Evolutionary conservation across 495 filamentous ascomycete species (phyloP).

Genomic region (Penicillium crystallinum): DNA sequence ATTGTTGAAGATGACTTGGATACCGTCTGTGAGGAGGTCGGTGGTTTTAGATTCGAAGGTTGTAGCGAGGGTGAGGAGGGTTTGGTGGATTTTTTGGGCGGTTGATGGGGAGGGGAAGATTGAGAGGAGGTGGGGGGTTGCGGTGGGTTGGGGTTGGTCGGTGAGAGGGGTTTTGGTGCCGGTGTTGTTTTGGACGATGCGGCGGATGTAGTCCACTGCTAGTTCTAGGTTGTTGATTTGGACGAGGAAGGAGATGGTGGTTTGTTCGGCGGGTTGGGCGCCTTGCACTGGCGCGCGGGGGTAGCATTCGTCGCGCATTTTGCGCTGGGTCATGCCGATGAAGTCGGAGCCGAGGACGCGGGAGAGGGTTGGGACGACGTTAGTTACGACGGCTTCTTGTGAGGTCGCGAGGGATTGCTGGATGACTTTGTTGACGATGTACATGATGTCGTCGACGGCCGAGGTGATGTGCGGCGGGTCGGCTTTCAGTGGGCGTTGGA

Average conservation of each 20-base stretch:
- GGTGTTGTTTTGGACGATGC: conserved; percentile 69
- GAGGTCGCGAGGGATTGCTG: conserved; percentile 81
- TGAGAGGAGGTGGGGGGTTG: conserved; percentile 43
- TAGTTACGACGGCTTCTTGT: conserved; percentile 66
- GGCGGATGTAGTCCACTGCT: conserved; percentile 78
- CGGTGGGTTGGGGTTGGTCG: conserved; percentile 8
- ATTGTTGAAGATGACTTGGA: conserved; percentile 79
- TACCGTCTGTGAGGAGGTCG: conserved; percentile 77
- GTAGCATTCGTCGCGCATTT: conserved; percentile 94
- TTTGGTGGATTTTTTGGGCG: conserved; percentile 56
- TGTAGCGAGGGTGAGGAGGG: conserved; percentile 61
- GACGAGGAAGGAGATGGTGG: conserved; percentile 78
- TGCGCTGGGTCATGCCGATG: conserved; percentile 92
- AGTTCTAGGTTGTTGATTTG: conserved; percentile 94
- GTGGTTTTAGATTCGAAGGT: conserved; percentile 69
- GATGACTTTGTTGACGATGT: conserved; percentile 89
- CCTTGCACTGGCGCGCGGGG: conserved; percentile 71
- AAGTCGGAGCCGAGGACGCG: conserved; percentile 90
- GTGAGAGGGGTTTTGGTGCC: conserved; percentile 33
- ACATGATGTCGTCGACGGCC: conserved; percentile 98
- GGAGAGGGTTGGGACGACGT: conserved; percentile 72
- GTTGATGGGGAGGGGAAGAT: conserved; percentile 78
- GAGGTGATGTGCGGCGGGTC: conserved; percentile 91
- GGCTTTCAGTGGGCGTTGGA: conserved; percentile 56
- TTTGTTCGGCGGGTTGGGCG: conserved; percentile 74